phyloP scores from a whole-genome alignment of 108 stramenopile genomes.

The Fragilaria radians region DNA sequence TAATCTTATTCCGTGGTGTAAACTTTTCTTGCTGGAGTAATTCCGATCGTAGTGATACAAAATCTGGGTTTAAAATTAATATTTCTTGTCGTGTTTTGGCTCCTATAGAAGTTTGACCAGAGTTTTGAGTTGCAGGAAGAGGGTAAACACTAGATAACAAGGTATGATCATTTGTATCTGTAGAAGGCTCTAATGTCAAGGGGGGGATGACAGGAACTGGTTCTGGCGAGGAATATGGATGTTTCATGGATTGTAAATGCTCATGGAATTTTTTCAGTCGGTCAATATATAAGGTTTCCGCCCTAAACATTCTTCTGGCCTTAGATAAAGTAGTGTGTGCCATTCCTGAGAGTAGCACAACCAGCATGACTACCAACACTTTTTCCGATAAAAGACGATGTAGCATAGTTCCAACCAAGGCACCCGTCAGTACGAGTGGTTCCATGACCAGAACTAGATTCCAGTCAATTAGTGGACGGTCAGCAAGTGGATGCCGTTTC shows the following conservation, averaged over 20 bases:
- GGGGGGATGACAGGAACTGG: neutral
- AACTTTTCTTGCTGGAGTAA: conserved; percentile 71
- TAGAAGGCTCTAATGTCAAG: neutral
- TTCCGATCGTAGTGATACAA: conserved; percentile 34
- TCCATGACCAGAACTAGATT: conserved; percentile 96
- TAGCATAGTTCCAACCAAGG: conserved; percentile 81
- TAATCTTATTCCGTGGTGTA: conserved; percentile 61
- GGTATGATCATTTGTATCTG: neutral
- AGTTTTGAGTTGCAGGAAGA: conserved; percentile 2
- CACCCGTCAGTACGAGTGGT: conserved; percentile 89
- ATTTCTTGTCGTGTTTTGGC: conserved; percentile 17
- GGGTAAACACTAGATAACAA: neutral
- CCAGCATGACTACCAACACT: conserved; percentile 72
- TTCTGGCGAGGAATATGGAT: neutral
- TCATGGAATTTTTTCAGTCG: conserved; percentile 1
- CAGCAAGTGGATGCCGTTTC: conserved; percentile 85
- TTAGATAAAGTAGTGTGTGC: conserved; percentile 82
- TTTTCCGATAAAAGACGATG: conserved; percentile 82
- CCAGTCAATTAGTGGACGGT: conserved; percentile 94
- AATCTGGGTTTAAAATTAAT: conserved; percentile 54
- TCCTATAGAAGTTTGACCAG: neutral
- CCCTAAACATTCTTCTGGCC: conserved; percentile 78
- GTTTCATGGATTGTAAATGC: conserved; percentile 1
- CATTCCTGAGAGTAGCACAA: conserved; percentile 70
- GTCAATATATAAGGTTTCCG: conserved; percentile 36